Conservation (phyloP, 768 basidiomycete species). For the Lactarius hatsudake region DNA sequence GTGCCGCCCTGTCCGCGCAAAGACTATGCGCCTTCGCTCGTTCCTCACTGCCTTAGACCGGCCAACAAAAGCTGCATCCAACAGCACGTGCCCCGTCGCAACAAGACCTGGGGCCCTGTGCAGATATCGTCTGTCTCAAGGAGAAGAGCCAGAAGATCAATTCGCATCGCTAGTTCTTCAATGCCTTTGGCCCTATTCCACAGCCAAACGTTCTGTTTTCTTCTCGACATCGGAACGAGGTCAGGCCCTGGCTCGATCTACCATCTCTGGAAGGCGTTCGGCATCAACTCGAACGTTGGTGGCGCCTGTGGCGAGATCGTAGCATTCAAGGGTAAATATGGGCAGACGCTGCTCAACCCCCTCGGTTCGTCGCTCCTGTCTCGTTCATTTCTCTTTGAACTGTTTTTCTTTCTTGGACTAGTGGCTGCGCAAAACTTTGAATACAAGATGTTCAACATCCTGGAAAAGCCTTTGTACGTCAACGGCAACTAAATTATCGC, state of each 20-base stretch:
- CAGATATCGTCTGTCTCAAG: conserved; percentile 88
- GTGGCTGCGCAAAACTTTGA: too few species aligned
- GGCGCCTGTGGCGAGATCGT: conserved; percentile 98
- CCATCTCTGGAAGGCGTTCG: conserved; percentile 93
- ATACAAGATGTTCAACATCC: too few species aligned
- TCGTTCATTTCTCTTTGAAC: too few species aligned
- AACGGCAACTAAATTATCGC: too few species aligned
- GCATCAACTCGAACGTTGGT: conserved; percentile 86
- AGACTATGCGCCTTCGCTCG: too few species aligned
- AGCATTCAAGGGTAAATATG: conserved; percentile 83
- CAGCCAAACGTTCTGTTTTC: conserved; percentile 86
- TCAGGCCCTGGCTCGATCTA: conserved; percentile 88
- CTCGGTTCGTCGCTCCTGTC: conserved; percentile 29
- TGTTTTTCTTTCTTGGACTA: too few species aligned
- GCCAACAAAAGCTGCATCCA: too few species aligned
- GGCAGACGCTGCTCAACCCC: conserved; percentile 77
- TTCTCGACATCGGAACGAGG: conserved; percentile 84
- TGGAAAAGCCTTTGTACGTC: too few species aligned
- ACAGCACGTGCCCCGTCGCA: too few species aligned
- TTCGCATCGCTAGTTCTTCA: conserved; percentile 94
- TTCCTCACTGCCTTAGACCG: too few species aligned
- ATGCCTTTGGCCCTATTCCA: conserved; percentile 76
- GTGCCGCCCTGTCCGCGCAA: too few species aligned
- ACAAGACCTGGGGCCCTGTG: too few species aligned
- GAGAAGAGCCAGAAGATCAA: conserved; percentile 96